phyloP scores from a whole-genome alignment of 805 yeast species.

The Myxozyma monticola region DNA sequence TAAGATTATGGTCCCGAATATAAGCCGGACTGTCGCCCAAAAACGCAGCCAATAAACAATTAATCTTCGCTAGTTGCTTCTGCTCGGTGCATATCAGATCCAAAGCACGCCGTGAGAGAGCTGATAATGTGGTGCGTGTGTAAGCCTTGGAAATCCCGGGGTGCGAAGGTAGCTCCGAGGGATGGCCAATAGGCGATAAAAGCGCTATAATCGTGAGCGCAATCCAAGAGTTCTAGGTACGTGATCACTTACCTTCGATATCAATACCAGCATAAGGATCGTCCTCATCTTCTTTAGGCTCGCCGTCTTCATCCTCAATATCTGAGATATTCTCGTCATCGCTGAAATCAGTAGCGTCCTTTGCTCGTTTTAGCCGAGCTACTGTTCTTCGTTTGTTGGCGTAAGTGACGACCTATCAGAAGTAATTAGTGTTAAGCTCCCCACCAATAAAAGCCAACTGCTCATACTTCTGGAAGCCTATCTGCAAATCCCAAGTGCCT shows the following conservation, averaged over 20 bases:
- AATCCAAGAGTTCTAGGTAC: not conserved
- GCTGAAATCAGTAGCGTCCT: slow-evolving; percentile 26
- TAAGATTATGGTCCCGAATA: slow-evolving; percentile 61
- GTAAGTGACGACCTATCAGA: slow-evolving; percentile 34
- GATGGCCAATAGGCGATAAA: slow-evolving; percentile 75
- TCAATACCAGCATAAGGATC: slow-evolving; percentile 53
- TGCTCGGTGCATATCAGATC: slow-evolving; percentile 82
- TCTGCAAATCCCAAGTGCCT: slow-evolving; percentile 41
- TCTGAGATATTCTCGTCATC: slow-evolving; percentile 35
- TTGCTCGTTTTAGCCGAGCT: slow-evolving; percentile 37
- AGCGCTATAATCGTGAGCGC: slow-evolving; percentile 43
- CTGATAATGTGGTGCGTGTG: slow-evolving; percentile 53
- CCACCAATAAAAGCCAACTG: slow-evolving; percentile 2
- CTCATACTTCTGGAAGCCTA: slow-evolving; percentile 2
- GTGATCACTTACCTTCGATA: slow-evolving; percentile 41
- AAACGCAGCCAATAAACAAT: slow-evolving; percentile 71
- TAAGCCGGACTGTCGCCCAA: slow-evolving; percentile 83
- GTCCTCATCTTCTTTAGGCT: slow-evolving; percentile 39
- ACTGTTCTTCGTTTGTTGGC: slow-evolving; percentile 40
- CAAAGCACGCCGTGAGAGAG: slow-evolving; percentile 70
- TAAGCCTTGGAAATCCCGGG: slow-evolving; percentile 69
- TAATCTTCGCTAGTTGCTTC: slow-evolving; percentile 65
- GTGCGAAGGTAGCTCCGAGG: slow-evolving; percentile 73
- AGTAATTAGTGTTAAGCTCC: too few species aligned
- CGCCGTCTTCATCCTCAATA: slow-evolving; percentile 36